phyloP scores from a whole-genome alignment of 176 grass and related monocot genomes.

The Avena insularis region DNA sequence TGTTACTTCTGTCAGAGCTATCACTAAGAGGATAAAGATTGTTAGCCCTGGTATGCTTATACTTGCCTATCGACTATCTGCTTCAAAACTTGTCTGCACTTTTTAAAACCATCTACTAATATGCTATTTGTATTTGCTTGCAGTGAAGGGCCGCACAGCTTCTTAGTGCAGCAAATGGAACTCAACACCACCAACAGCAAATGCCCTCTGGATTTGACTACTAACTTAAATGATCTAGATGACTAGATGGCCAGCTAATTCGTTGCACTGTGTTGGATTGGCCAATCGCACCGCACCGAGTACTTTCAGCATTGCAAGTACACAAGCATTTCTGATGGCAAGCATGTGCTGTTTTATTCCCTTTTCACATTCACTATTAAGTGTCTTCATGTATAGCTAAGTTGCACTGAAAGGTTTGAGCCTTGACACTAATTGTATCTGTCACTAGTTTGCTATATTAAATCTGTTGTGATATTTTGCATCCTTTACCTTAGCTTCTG shows the following conservation, averaged over 20 bases:
- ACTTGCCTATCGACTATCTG: neutral
- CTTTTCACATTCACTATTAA: neutral
- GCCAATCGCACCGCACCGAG: neutral
- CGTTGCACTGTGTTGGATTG: neutral
- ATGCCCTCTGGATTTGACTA: constrained; percentile 19
- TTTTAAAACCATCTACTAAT: constrained; percentile 19
- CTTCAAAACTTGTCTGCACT: neutral
- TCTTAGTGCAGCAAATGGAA: constrained; percentile 22
- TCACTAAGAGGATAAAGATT: constrained; percentile 90
- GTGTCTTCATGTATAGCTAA: constrained; percentile 30
- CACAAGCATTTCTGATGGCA: constrained; percentile 9
- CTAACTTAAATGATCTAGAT: constrained; percentile 45
- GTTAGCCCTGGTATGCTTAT: constrained; percentile 71
- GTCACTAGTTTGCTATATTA: constrained; percentile 2
- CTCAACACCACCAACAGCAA: constrained; percentile 2
- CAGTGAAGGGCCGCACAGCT: constrained; percentile 41
- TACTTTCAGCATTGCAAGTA: constrained; percentile 8
- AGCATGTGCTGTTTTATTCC: neutral
- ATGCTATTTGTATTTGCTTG: constrained; percentile 34
- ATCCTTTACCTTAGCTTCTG: constrained; percentile 16
- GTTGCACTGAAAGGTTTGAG: neutral
- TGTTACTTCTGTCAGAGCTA: constrained; percentile 76
- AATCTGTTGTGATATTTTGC: neutral
- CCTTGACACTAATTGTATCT: neutral
- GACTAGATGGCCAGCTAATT: constrained; percentile 36